phyloP scores from a whole-genome alignment of 768 basidiomycete genomes.

The Xerocomellus intermedius region DNA sequence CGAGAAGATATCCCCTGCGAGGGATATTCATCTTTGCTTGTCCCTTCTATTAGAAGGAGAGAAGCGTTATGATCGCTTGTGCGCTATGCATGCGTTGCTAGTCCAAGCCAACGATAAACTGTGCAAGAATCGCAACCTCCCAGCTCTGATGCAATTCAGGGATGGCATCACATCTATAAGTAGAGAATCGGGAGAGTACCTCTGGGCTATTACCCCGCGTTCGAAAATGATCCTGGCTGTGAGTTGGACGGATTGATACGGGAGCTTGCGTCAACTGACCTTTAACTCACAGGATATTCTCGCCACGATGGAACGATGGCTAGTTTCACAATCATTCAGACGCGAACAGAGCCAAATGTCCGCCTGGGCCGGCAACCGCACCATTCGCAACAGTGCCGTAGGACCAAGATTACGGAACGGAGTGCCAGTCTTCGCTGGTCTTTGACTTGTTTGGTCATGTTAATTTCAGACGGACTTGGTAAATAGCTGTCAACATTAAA shows the following conservation, averaged over 20 bases:
- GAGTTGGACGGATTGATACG: background rate
- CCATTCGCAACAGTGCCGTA: slow-evolving; percentile 15
- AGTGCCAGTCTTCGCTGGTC: background rate
- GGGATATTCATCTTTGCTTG: slow-evolving; percentile 34
- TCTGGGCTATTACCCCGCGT: slow-evolving; percentile 21
- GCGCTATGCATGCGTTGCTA: slow-evolving; percentile 37
- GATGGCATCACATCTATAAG: slow-evolving; percentile 10
- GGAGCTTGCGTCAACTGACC: background rate
- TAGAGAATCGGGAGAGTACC: slow-evolving; percentile 13
- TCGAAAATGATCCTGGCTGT: slow-evolving; percentile 21
- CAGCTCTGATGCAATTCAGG: slow-evolving; percentile 20
- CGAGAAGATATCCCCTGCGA: slow-evolving; percentile 20
- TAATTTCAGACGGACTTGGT: slow-evolving; percentile 14
- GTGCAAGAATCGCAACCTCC: slow-evolving; percentile 26
- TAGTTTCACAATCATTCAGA: slow-evolving; percentile 16
- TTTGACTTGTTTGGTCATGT: slow-evolving; percentile 11
- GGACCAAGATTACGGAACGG: slow-evolving; percentile 28
- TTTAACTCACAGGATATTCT: slow-evolving; percentile 26
- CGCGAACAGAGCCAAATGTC: slow-evolving; percentile 11
- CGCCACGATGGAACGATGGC: slow-evolving; percentile 28
- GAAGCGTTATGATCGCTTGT: slow-evolving; percentile 26
- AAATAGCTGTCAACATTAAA: slow-evolving; percentile 17
- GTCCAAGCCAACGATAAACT: slow-evolving; percentile 33
- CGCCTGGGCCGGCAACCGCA: background rate
- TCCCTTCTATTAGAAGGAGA: slow-evolving; percentile 20